These are phyloP conservation scores for Sporothrix brunneoviolacea DNA, from an alignment of 2,329 filamentous ascomycete species.

Conservation along the genomic window DNA sequence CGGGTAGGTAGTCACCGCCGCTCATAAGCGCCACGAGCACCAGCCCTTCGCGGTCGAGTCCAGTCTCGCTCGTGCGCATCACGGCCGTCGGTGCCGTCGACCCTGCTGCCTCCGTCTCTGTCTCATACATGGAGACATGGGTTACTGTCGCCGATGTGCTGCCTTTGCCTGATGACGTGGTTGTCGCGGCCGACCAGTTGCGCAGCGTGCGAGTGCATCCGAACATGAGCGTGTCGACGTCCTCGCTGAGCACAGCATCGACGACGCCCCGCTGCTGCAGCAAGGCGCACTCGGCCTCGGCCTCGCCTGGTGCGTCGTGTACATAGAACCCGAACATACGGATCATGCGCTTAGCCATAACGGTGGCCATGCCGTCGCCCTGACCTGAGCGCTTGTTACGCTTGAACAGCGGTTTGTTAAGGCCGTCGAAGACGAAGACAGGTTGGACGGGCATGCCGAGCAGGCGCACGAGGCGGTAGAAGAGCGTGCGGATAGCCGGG, in stretches of 20 bases:
- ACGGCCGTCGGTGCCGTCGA: constrained; percentile 1
- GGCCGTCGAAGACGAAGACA: constrained; percentile 49
- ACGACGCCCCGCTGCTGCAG: constrained; percentile 76
- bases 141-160: constrained; percentile 87
- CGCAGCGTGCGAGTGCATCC: constrained; percentile 72
- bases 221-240: constrained; percentile 98
- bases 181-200: constrained; percentile 66
- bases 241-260: constrained; percentile 90
- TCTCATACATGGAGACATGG: constrained; percentile 75
- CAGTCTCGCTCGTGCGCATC: constrained; percentile 33
- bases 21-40: constrained; percentile 90
- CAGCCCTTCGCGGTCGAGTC: constrained; percentile 81
- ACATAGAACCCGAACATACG: constrained; percentile 76
- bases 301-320: constrained; percentile 88
- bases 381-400: constrained; percentile 68
- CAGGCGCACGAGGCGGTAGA: constrained; percentile 70
- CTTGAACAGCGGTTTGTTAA: constrained; percentile 63
- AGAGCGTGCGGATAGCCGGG: constrained; percentile 83
- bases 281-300: constrained; percentile 89
- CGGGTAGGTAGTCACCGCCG: constrained; percentile 87
- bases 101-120: constrained; percentile 19
- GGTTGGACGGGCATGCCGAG: constrained; percentile 43
- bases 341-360: constrained; percentile 76
- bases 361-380: constrained; percentile 60
- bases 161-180: constrained; percentile 51